Evolutionary conservation across 1,139 yeast genomes (phyloP), one percentile per base, ranked within the genome.

Genomic region (Candida sojae): DNA sequence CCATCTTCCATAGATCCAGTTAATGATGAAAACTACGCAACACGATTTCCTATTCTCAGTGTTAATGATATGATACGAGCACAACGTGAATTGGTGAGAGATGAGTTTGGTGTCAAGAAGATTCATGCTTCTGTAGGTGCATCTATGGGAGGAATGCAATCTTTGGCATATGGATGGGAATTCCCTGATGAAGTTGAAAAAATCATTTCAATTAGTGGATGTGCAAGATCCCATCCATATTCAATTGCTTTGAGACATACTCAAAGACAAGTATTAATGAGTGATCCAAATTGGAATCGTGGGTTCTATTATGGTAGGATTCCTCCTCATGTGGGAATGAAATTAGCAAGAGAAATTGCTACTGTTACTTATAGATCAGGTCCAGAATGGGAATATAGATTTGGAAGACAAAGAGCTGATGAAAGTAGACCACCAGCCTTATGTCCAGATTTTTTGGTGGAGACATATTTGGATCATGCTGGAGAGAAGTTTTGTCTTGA

Each of bases 111-210:
- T 0, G 87, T 87, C 28, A 48, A 60, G 2, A 84, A 81, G 62
- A 68, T 91, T 28, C 82, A 83, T 63, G 96, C 96, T 1, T 81
- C 91, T 1, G 83, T 92, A 4, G 98, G 98, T 6, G 87, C 96
- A 1, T 89, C 96, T 0, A 89, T 91, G 96, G 98, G 98, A 29
- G 98, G 97, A 17, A 90, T 91, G 97, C 97, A 91, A 68, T 85
- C 93, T 9, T 75, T 91, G 49, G 96, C 97, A 0, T 89, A 84
- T 64, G 96, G 90, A 0, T 80, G 84, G 65, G 96, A 88, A 61
- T 91, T 86, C 61, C 90, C 96, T 0, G 84, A 85, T 39, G 80
- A 77, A 51, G 97, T 91, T 5, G 79, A 77, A 6, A 83, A 86
- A 48, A 77, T 91, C 4, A 81, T 90, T 1, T 80, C 90, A 9